These are phyloP conservation scores for Tolypocladium tropicale DNA, from an alignment of 2,329 filamentous ascomycete genomes.

Conservation along the genomic window DNA sequence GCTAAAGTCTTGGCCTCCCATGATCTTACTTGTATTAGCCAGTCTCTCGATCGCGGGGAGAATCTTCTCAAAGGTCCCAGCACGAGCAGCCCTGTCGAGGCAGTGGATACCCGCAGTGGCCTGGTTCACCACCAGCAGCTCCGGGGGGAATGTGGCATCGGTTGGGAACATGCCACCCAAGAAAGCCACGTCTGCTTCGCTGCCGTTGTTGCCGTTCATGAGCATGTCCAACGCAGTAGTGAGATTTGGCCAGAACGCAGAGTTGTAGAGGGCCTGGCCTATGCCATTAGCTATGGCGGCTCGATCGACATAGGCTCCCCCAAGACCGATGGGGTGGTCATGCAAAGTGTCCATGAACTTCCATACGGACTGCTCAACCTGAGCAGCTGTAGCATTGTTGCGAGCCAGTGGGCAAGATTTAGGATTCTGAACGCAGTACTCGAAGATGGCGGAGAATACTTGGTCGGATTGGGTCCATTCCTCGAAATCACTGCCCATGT, in stretches of 20 bases:
- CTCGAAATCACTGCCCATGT: slow-evolving; percentile 12
- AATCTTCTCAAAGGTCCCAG: slow-evolving; percentile 16
- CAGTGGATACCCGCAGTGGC: slow-evolving; percentile 20
- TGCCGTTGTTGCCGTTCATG: slow-evolving; percentile 15
- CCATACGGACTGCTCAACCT: slow-evolving; percentile 11
- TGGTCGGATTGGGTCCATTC: slow-evolving; percentile 14
- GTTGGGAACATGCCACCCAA: not conserved
- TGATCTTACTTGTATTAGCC: slow-evolving; percentile 14
- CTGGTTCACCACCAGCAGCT: not conserved
- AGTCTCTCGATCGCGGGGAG: slow-evolving; percentile 12
- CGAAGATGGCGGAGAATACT: slow-evolving; percentile 14
- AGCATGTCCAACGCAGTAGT: slow-evolving; percentile 27
- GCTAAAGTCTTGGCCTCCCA: slow-evolving; percentile 10
- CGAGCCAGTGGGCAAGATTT: slow-evolving; percentile 12
- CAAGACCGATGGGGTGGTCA: not conserved
- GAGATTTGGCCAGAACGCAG: slow-evolving; percentile 25
- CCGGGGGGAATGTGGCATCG: not conserved
- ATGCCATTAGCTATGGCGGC: slow-evolving; percentile 6
- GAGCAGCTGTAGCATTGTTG: slow-evolving; percentile 6
- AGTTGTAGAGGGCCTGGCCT: slow-evolving; percentile 7
- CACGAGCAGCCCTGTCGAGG: slow-evolving; percentile 18
- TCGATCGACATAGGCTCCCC: slow-evolving; percentile 10
- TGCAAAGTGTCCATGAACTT: slow-evolving; percentile 1
- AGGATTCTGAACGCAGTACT: slow-evolving; percentile 11
- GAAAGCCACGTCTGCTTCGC: slow-evolving; percentile 22